Percentiles rank a stretch among this genome's conserved stretches.
These are phyloP conservation scores for Barbatosphaeria neglecta DNA, from an alignment of 495 filamentous ascomycete genomes.

Conservation along the genomic window DNA sequence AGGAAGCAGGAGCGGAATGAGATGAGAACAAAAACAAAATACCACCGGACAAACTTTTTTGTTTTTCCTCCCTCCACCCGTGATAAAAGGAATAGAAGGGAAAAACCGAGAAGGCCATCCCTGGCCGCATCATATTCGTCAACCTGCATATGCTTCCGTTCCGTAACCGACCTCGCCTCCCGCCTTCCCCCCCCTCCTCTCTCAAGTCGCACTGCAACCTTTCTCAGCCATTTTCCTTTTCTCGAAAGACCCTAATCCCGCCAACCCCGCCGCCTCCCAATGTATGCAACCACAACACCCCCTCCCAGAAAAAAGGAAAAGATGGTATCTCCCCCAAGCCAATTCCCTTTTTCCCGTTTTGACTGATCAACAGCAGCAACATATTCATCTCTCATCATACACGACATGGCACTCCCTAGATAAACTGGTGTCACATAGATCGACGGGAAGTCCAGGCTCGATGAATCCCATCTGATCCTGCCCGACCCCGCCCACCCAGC, in stretches of 20 bases:
- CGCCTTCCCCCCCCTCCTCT: background rate
- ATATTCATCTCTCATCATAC: background rate
- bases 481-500: too few species aligned
- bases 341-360: background rate
- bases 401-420: too few species aligned
- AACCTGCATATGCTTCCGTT: background rate
- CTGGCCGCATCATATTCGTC: background rate
- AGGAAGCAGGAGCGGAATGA: too few species aligned
- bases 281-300: background rate
- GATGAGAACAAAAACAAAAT: too few species aligned
- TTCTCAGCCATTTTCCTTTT: too few species aligned
- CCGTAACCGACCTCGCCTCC: background rate
- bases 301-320: background rate
- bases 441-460: too few species aligned
- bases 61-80: background rate
- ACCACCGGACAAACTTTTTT: background rate
- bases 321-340: background rate
- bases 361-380: background rate
- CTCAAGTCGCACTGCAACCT: too few species aligned
- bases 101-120: background rate
- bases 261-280: conserved; percentile 8
- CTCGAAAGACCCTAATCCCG: conserved; percentile 10
- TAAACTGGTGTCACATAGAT: too few species aligned
- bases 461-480: too few species aligned
- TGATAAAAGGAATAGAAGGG: background rate